These are phyloP conservation scores for Aspergillus steynii DNA, from an alignment of 495 filamentous ascomycete species.

Conservation along the genomic window DNA sequence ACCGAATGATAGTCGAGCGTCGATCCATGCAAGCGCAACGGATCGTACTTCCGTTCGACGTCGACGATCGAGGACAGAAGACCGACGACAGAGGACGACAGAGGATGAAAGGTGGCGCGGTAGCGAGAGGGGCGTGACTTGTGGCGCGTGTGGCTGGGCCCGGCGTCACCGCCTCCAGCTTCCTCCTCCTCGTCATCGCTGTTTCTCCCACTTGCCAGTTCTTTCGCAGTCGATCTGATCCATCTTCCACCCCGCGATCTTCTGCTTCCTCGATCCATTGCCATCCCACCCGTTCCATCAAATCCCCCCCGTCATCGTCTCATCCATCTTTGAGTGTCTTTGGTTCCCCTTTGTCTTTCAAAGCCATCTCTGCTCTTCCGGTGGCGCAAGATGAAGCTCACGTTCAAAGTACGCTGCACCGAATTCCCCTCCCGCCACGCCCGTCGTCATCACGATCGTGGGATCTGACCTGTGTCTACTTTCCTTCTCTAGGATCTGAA, in stretches of 20 bases:
- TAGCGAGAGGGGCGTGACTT: not conserved
- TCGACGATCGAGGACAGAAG: too few relatives aligned
- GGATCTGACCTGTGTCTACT: constrained; percentile 18
- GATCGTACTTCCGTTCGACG: too few relatives aligned
- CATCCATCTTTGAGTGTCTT: not conserved
- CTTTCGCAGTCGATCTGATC: constrained; percentile 9
- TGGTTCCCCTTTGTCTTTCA: constrained; percentile 15
- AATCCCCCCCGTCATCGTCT: not conserved
- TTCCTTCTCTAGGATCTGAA: constrained; percentile 74
- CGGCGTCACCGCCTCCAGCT: constrained; percentile 24
- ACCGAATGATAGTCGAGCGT: too few relatives aligned
- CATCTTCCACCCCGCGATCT: not conserved
- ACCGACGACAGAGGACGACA: too few relatives aligned
- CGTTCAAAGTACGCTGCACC: constrained; percentile 66
- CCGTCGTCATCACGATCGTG: constrained; percentile 4
- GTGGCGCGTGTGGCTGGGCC: not conserved
- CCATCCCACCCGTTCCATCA: not conserved
- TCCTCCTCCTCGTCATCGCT: constrained; percentile 22
- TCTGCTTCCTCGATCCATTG: not conserved
- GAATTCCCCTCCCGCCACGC: constrained; percentile 22
- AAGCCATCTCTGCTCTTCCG: constrained; percentile 18
- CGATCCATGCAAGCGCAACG: too few relatives aligned
- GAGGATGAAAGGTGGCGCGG: too few relatives aligned
- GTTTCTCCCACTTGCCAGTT: constrained; percentile 10
- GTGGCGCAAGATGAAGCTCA: constrained; percentile 73